phyloP scores from a whole-genome alignment of 2,329 filamentous ascomycete genomes.

The Fusarium phyllophilum region DNA sequence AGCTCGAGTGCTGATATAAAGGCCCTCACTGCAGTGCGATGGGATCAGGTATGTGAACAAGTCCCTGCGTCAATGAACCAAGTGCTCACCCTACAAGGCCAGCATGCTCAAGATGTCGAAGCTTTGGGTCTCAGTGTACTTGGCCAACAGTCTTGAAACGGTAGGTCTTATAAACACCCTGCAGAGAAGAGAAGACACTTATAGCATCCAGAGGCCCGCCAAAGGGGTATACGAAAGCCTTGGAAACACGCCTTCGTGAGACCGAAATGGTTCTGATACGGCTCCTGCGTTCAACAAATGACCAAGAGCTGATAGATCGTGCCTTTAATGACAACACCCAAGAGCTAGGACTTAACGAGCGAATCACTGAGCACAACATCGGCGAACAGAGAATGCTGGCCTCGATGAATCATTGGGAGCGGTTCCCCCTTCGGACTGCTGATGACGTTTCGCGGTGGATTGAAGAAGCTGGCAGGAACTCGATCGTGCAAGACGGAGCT shows the following conservation, averaged over 20 bases:
- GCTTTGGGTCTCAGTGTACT: background rate
- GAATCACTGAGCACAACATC: background rate
- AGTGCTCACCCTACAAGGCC: background rate
- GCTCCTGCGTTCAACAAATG: background rate
- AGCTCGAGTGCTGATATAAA: too few species aligned
- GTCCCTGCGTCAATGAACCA: rapidly evolving
- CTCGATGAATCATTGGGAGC: background rate
- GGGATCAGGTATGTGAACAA: background rate
- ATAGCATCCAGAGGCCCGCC: background rate
- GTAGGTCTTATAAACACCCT: background rate
- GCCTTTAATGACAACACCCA: background rate
- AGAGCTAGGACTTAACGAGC: too few species aligned
- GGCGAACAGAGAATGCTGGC: background rate
- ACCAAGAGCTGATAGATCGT: background rate
- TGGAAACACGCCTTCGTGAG: background rate
- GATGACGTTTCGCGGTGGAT: background rate
- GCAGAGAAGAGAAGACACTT: background rate
- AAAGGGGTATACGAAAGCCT: background rate
- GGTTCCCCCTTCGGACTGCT: background rate
- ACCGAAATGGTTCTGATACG: background rate
- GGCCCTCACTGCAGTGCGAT: background rate
- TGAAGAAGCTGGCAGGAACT: background rate
- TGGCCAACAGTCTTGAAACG: background rate
- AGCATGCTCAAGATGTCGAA: background rate
- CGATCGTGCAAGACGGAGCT: background rate